Percentiles rank a stretch among this genome's conserved stretches.
phyloP scores from a whole-genome alignment of 169 alveolate species.

The Cyclospora cayetanensis region DNA sequence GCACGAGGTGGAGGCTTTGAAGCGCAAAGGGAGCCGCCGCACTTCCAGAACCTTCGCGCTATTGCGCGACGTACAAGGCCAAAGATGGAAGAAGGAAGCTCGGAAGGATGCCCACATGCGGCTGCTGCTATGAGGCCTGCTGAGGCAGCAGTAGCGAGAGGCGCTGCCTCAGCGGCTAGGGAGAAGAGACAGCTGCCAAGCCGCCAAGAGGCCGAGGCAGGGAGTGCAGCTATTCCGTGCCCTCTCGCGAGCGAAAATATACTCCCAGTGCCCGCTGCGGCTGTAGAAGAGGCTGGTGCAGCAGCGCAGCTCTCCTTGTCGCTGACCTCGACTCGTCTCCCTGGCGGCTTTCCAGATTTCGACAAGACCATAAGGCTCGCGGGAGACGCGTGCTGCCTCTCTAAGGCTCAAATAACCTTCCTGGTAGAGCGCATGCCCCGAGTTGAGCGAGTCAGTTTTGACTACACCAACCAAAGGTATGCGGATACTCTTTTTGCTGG shows the following conservation, averaged over 20 bases:
- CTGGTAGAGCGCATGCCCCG: slow-evolving; percentile 17
- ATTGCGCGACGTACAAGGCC: neutral
- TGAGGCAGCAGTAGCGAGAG: neutral
- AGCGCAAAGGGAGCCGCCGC: no score
- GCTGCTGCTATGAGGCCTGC: neutral
- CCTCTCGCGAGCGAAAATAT: neutral
- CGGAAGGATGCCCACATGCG: neutral
- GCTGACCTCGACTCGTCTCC: neutral
- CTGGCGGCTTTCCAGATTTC: neutral
- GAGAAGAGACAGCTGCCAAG: neutral
- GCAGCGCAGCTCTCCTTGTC: neutral
- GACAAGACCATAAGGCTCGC: neutral
- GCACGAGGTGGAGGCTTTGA: neutral
- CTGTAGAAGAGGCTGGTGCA: neutral
- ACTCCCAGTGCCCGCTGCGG: neutral
- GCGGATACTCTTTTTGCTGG: no score
- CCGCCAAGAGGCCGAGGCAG: neutral
- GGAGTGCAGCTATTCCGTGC: neutral
- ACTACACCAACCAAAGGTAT: slow-evolving; percentile 38
- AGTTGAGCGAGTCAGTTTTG: slow-evolving; percentile 45
- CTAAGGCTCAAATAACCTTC: neutral
- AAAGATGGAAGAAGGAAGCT: neutral
- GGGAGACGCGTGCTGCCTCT: neutral
- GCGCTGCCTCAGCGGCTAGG: neutral
- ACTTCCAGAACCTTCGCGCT: neutral